A percentile compares a stretch with the other conserved stretches of the same genome.
Conservation (phyloP, 495 filamentous ascomycete genomes). For the Chaetomium cochliodes region DNA sequence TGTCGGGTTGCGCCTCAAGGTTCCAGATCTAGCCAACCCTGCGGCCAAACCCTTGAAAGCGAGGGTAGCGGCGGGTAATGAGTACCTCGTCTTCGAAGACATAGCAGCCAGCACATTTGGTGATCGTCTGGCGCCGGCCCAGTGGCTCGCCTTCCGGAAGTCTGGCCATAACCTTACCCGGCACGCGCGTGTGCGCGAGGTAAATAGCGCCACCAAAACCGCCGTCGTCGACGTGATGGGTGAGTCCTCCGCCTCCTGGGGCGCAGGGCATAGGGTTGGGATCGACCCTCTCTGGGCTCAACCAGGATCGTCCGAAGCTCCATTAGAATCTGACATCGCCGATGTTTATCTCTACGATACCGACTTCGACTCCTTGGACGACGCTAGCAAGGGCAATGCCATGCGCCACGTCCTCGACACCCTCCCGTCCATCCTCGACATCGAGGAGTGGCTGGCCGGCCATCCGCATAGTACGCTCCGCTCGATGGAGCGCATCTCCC, state of each 20-base stretch:
- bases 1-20: conserved; percentile 24
- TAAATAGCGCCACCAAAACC: neutral
- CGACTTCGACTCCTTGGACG: conserved; percentile 37
- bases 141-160: conserved; percentile 28
- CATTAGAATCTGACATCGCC: conserved; percentile 45
- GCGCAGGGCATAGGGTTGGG: neutral
- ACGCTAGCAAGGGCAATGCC: conserved; percentile 48
- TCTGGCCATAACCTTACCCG: neutral
- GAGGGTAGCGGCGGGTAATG: conserved; percentile 11
- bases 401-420: conserved; percentile 63
- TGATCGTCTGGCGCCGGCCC: neutral
- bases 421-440: conserved; percentile 63
- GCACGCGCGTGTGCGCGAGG: conserved; percentile 12
- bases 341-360: conserved; percentile 34
- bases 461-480: conserved; percentile 47
- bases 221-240: conserved; percentile 17
- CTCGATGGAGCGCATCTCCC: conserved; percentile 64
- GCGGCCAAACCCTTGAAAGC: neutral
- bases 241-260: neutral
- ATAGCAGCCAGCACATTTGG: neutral
- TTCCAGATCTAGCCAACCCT: conserved; percentile 20
- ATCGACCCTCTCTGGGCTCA: too few species aligned
- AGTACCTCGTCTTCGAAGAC: conserved; percentile 17
- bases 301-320: too few species aligned
- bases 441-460: conserved; percentile 58